phyloP scores from a whole-genome alignment of 805 yeast genomes.

The Lachancea mirantina region DNA sequence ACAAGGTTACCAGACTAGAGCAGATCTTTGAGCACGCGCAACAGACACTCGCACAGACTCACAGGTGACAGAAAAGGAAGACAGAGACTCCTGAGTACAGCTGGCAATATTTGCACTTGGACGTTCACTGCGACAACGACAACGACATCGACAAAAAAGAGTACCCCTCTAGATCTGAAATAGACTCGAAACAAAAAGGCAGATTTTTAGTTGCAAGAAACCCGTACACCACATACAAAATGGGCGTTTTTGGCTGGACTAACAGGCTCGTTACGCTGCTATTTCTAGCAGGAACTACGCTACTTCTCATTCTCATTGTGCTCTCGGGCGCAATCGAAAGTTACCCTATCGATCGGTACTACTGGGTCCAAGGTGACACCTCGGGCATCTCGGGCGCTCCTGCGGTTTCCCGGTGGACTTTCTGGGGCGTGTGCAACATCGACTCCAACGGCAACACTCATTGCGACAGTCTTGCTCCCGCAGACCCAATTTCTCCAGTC shows the following conservation, averaged over 20 bases:
- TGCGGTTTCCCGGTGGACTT: conserved; percentile 63
- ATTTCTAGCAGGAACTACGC: conserved; percentile 36
- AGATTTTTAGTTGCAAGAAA: not conserved
- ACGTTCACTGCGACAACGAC: too few relatives aligned
- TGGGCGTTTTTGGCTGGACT: conserved; percentile 4
- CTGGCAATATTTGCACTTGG: too few relatives aligned
- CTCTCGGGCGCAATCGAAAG: conserved; percentile 55
- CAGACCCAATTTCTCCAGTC: conserved; percentile 64
- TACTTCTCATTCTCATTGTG: conserved; percentile 49
- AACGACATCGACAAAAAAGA: too few relatives aligned
- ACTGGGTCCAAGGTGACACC: conserved; percentile 69
- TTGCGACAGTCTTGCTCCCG: conserved; percentile 48
- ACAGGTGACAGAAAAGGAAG: too few relatives aligned
- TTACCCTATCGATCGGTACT: conserved; percentile 57
- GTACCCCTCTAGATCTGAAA: not conserved
- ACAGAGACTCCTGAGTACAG: too few relatives aligned
- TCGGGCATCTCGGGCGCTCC: conserved; percentile 43
- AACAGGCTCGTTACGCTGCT: conserved; percentile 19
- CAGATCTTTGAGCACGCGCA: not conserved
- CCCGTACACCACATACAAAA: not conserved
- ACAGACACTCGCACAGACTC: not conserved
- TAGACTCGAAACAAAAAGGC: not conserved
- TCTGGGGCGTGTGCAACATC: conserved; percentile 63
- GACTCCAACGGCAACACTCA: conserved; percentile 24
- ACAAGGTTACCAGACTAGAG: not conserved